Percentiles rank a stretch among this genome's conserved stretches.
Evolutionary conservation across 352 stramenopile genomes (phyloP).

Genomic region (Phytophthora pisi): DNA sequence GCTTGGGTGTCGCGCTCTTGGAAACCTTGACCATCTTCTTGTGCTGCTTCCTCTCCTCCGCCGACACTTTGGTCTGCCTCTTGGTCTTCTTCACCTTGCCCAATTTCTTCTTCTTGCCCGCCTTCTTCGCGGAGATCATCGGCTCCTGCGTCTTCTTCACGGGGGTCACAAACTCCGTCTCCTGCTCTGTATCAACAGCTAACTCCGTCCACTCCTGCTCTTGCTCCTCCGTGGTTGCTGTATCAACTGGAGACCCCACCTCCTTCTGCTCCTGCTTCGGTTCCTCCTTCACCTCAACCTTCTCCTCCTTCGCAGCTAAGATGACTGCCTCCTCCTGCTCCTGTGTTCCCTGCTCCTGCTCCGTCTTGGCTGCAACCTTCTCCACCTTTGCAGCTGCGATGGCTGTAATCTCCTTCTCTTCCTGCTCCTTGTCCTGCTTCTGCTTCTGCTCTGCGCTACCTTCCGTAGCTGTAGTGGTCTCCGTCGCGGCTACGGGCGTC

Average conservation of each 20-base stretch:
- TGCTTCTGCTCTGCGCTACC: constrained; percentile 1
- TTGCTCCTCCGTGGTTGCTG: background rate
- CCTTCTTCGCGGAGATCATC: constrained; percentile 33
- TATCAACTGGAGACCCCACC: background rate
- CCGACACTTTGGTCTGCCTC: constrained; percentile 19
- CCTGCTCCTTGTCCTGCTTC: no score
- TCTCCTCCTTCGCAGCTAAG: no score
- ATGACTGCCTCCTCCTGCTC: no score
- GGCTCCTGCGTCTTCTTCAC: constrained; percentile 36
- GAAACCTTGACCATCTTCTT: constrained; percentile 24
- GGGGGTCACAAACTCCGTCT: constrained; percentile 23
- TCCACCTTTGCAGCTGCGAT: background rate
- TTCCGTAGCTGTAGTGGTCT: no score
- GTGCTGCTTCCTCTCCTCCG: constrained; percentile 8
- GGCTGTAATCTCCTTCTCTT: background rate
- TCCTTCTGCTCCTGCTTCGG: background rate
- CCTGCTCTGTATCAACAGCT: background rate
- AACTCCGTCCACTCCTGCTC: background rate
- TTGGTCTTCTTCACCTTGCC: constrained; percentile 19
- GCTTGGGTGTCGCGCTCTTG: constrained; percentile 40
- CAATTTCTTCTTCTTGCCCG: constrained; percentile 26
- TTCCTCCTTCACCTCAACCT: no score
- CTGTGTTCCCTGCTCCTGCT: background rate
- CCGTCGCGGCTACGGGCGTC: no score
- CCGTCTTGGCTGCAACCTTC: background rate